Evolutionary conservation across 1,284 basidiomycete genomes (phyloP), one percentile per base, ranked within the genome.

Genomic region (Fistulinella cinereoalba): DNA sequence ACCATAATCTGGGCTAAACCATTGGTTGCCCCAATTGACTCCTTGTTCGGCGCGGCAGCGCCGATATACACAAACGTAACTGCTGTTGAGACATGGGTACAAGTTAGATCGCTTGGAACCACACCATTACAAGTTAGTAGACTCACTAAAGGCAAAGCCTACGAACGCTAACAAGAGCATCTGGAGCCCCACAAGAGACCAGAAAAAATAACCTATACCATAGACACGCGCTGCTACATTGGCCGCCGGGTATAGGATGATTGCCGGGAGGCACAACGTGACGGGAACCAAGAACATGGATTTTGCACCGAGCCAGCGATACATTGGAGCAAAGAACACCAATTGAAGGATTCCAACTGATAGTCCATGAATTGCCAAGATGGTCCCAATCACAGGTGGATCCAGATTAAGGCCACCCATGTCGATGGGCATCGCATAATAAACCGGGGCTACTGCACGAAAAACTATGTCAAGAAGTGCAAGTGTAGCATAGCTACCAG

Each of bases 331-430:
- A 43, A 79, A 77, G 55, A 66, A 67, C 1, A 66, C 32, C 1
- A 60, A 61, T 48, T 75, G 72, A 46, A 73, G 56, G 27, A 68
- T 10, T 4, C 74, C 76, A 41, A 67, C 65, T 19, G 64, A 51
- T 22, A 74, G 43, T 18, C 75, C 75, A 41, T 67, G 62, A 4
- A 56, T 33, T 1, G 70, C 68, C 29, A 78, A 56, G 23, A 71
- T 66, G 32, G 52, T 53, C 6, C 75, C 76, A 24, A 77, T 75
- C 16, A 57, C 49, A 11, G 64, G 59, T 10, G 74, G 68, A 1
- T 63, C 52, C 1, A 76, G 61, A 11, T 55, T 62, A 22, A 77
- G 68, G 12, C 75, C 74, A n/a, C 74, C 72, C 34, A 72, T 58
- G 6, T 59, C 55, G 15, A 72, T 58, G 10, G 74, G 69, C 56